Base-by-base conservation (phyloP, 2,329 filamentous ascomycete genomes). In the Monilinia laxa region DNA sequence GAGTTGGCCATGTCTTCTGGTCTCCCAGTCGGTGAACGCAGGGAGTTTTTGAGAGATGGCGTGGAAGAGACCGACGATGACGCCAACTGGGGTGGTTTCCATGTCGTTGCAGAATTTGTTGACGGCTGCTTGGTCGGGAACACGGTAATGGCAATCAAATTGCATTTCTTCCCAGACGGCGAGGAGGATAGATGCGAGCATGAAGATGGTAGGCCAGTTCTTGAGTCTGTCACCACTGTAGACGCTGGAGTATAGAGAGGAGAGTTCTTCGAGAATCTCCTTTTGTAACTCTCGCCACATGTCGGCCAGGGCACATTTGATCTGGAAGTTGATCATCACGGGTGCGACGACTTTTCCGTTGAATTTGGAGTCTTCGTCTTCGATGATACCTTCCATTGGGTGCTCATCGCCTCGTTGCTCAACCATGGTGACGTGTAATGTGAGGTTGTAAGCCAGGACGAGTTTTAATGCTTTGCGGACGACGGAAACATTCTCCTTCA, bases 291-390 rank as follows among this genome's bases (percentile, higher is more conserved):
- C 93, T 71, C 94, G 93, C 94, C 94, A 98, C 92, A 97, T 96
- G 75, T 96, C 93, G 71, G 93, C 94, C 81, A 98, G 89, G 65
- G 93, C 93, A 75, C 91, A 95, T 85, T 98, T 98, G 83, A 98
- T 93, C 82, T 97, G 92, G 86, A 97, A 97, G 83, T 97, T 98
- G 86, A 98, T 96, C 93, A 98, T 96, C 77, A 97, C 93, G 16
- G 94, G 94, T 20, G 94, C 94, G 70, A 97, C 88, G 47, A 90
- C 93, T 82, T 94, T 94, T 75, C 93, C 93, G 74, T 86, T 90
- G 83, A 90, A 97, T 77, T 92, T 95, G 71, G 92, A 96, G 64
- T 89, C 86, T 74, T 91, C 87, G 75, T 95, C 91, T 62, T 94
- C 88, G 71, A 98, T 94, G 81, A 91, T 90, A 71, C 93, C 94